Conservation (phyloP, 225 moss, liverwort and hornwort species). For the Pleurozium schreberi region DNA sequence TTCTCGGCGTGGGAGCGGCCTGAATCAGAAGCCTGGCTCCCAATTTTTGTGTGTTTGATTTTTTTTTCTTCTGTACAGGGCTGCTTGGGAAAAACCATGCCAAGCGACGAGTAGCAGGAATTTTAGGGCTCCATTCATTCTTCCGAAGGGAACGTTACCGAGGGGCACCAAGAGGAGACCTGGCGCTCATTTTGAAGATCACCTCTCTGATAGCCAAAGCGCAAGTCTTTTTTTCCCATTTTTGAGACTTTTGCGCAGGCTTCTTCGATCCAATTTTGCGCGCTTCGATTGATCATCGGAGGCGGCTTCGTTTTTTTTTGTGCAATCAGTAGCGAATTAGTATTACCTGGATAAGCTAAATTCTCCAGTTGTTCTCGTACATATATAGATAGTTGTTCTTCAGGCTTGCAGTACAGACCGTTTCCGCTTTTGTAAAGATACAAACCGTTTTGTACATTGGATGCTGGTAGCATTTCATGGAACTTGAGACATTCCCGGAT, state of each 20-base stretch:
- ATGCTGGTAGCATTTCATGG: slow-evolving; percentile 17
- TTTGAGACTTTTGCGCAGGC: slow-evolving; percentile 1
- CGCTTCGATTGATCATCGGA: background rate
- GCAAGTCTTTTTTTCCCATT: background rate
- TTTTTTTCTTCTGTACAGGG: slow-evolving; percentile 17
- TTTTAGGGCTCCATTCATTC: background rate
- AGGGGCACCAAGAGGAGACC: background rate
- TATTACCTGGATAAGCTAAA: background rate
- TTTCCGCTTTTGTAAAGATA: slow-evolving; percentile 22
- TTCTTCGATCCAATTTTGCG: slow-evolving; percentile 1
- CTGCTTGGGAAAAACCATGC: background rate
- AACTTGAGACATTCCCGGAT: slow-evolving; percentile 8
- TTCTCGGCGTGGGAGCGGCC: slow-evolving; percentile 71
- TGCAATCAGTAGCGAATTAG: background rate
- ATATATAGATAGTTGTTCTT: slow-evolving; percentile 1
- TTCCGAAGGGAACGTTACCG: background rate
- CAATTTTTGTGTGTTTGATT: slow-evolving; percentile 16
- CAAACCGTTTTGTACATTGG: slow-evolving; percentile 27
- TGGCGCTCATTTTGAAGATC: background rate
- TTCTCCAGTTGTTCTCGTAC: slow-evolving; percentile 1
- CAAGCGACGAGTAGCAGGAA: background rate
- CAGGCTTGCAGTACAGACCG: slow-evolving; percentile 13
- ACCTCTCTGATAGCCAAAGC: background rate
- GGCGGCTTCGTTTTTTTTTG: background rate
- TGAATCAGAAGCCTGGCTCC: background rate